Evolutionary conservation across 2,329 filamentous ascomycete species (phyloP).

Genomic region (Trichoderma pleuroti): DNA sequence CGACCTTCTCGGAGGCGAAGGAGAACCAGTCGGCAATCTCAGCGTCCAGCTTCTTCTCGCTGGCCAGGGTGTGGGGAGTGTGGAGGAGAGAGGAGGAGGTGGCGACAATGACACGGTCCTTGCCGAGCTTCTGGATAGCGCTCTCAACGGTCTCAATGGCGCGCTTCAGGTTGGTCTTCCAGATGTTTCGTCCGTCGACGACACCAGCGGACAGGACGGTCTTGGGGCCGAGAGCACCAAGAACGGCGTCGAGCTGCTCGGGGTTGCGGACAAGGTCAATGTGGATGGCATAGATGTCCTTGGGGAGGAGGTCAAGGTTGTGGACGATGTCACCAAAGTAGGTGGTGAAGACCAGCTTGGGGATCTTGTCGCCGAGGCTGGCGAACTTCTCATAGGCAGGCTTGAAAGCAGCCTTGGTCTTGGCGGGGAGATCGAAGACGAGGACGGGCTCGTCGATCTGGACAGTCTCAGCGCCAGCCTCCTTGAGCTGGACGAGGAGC

Average conservation of each 20-base stretch:
- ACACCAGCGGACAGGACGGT: constrained; percentile 93
- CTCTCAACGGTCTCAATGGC: constrained; percentile 88
- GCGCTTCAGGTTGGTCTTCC: constrained; percentile 99
- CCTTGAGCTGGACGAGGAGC: constrained; percentile 89
- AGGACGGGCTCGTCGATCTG: constrained; percentile 98
- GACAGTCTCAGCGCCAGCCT: constrained; percentile 90
- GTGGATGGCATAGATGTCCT: constrained; percentile 80
- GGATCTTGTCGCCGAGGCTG: constrained; percentile 72
- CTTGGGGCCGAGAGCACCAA: constrained; percentile 77
- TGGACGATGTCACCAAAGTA: constrained; percentile 99
- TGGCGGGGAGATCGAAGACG: constrained; percentile 85
- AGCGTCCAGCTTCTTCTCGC: constrained; percentile 95
- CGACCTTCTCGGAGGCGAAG: constrained; percentile 91
- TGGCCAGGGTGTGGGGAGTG: constrained; percentile 95
- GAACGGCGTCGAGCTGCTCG: constrained; percentile 88
- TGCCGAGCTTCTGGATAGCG: constrained; percentile 90
- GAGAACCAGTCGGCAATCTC: constrained; percentile 99
- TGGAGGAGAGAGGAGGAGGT: constrained; percentile 97
- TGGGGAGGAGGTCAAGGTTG: constrained; percentile 88
- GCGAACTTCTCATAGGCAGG: constrained; percentile 89
- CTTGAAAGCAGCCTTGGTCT: constrained; percentile 97
- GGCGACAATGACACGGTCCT: constrained; percentile 94
- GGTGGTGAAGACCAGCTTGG: constrained; percentile 86
- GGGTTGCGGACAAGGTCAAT: constrained; percentile 97
- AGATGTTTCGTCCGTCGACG: constrained; percentile 98